These are phyloP conservation scores for Davidsoniella neocaledoniae DNA, from an alignment of 2,329 filamentous ascomycete species.

Conservation along the genomic window DNA sequence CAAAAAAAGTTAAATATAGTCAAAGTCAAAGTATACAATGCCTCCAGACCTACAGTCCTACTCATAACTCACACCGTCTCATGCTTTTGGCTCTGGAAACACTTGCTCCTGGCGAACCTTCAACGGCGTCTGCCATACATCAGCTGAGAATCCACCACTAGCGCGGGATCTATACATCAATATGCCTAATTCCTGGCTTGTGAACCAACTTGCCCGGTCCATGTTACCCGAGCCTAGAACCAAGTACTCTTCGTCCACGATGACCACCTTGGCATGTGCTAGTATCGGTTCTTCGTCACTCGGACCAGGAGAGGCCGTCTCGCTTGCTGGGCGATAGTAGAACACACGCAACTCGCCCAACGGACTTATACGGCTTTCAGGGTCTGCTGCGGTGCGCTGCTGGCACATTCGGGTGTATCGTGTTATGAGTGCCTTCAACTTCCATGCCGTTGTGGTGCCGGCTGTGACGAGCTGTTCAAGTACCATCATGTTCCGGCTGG, in stretches of 20 bases:
- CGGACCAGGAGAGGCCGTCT: slow-evolving; percentile 15
- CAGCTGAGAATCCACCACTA: slow-evolving; percentile 22
- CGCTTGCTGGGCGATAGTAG: slow-evolving; percentile 33
- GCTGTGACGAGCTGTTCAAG: slow-evolving; percentile 69
- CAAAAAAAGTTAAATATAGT: no score
- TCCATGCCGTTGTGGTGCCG: slow-evolving; percentile 53
- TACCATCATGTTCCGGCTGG: slow-evolving; percentile 54
- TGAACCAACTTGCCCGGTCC: slow-evolving; percentile 75
- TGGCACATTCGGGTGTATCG: slow-evolving; percentile 27
- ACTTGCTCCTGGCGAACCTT: slow-evolving; percentile 19
- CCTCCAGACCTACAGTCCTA: no score
- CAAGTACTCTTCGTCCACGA: slow-evolving; percentile 51
- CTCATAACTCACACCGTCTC: neutral
- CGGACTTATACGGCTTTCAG: slow-evolving; percentile 11
- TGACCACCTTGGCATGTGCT: slow-evolving; percentile 60
- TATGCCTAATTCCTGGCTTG: slow-evolving; percentile 67
- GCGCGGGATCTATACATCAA: slow-evolving; percentile 28
- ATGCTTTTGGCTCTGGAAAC: neutral
- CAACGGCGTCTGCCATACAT: slow-evolving; percentile 25
- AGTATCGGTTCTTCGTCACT: slow-evolving; percentile 45
- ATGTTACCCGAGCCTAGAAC: slow-evolving; percentile 69
- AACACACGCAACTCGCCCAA: slow-evolving; percentile 37
- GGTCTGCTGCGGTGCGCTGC: slow-evolving; percentile 1
- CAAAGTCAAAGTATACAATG: neutral
- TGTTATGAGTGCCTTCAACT: slow-evolving; percentile 41